Base-by-base conservation (phyloP, 441 rosid genomes). In the Syzygium syzygioides region DNA sequence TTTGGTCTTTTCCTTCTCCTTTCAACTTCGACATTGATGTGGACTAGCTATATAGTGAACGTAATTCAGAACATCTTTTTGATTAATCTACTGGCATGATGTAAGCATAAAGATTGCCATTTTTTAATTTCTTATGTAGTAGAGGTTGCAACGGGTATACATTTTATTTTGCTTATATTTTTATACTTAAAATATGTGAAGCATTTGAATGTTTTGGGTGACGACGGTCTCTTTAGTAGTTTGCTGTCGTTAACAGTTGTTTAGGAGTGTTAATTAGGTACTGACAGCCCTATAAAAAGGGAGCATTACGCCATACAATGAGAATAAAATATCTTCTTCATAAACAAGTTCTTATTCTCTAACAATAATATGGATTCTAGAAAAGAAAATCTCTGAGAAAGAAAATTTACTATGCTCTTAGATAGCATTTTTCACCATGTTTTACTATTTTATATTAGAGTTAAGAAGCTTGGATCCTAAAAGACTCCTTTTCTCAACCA, bases 401-500 rank as follows among this genome's bases (percentile, higher is more conserved):
- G n/a, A 71, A 71, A 37, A 71, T 37, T 71, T 41, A 71, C 52
- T 37, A n/a, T 23, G 8, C 83, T 37, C 50, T 71, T 71, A 19
- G 83, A 41, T 71, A 71, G 28, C 50, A 20, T 12, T 71, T 71
- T 23, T 60, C 66, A 71, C 28, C 50, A 71, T 71, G 83, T 37
- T 71, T n/a, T 37, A 71, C 26, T 71, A 37, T 20, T 34, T 71
- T 71, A 71, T 71, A 17, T 71, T 37, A 64, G 37, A 87, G 53
- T 90, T 56, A 71, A 54, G 86, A 87, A 71, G 68, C 85, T 86
- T 88, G 89, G 85, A 23, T 89, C 68, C 88, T 90, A 87, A 94
- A 87, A 85, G 83, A 50, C 59, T 90, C 55, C 68, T 15, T 86
- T 88, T 90, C 23, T 50, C 52, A 89, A 79, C 88, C 94, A 97